A percentile compares a stretch with the other conserved stretches of the same genome.
These are phyloP conservation scores for Urochloa ruziziensis DNA, from an alignment of 176 grass and related monocot genomes.

Conservation along the genomic window DNA sequence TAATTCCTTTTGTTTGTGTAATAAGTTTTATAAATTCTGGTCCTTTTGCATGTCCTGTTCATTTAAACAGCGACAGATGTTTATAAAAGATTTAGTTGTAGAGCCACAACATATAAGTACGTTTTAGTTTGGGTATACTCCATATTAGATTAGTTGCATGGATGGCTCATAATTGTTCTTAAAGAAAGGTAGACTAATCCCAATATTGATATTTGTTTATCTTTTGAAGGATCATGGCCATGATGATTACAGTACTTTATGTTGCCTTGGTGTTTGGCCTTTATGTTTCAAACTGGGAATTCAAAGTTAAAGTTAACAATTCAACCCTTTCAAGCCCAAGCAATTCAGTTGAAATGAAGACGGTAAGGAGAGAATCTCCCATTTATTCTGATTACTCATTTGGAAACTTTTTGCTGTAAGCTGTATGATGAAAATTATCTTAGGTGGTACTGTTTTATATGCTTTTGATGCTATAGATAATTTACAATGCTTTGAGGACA, in stretches of 20 bases:
- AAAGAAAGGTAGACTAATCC: neutral
- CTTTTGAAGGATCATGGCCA: slow-evolving; percentile 64
- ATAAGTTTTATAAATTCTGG: neutral
- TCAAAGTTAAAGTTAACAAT: slow-evolving; percentile 65
- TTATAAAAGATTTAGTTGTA: neutral
- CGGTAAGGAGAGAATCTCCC: slow-evolving; percentile 40
- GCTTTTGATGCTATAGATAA: neutral
- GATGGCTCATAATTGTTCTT: neutral
- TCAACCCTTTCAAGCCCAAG: slow-evolving; percentile 38
- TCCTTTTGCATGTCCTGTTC: neutral
- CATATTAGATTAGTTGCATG: neutral
- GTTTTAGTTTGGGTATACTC: neutral
- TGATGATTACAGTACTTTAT: slow-evolving; percentile 65
- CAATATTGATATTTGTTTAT: slow-evolving; percentile 31
- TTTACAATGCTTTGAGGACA: neutral
- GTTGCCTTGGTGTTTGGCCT: slow-evolving; percentile 69
- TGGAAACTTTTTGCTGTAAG: neutral
- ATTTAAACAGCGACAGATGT: neutral
- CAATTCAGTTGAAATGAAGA: slow-evolving; percentile 39
- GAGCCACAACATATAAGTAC: neutral
- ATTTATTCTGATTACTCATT: neutral
- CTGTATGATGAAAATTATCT: neutral
- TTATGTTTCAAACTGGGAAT: slow-evolving; percentile 84
- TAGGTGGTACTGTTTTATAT: neutral
- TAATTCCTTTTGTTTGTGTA: neutral